Percentiles rank a stretch among this genome's conserved stretches.
These are phyloP conservation scores for Phalaenopsis aphrodite DNA, from an alignment of 106 monocot genomes.

Conservation along the genomic window DNA sequence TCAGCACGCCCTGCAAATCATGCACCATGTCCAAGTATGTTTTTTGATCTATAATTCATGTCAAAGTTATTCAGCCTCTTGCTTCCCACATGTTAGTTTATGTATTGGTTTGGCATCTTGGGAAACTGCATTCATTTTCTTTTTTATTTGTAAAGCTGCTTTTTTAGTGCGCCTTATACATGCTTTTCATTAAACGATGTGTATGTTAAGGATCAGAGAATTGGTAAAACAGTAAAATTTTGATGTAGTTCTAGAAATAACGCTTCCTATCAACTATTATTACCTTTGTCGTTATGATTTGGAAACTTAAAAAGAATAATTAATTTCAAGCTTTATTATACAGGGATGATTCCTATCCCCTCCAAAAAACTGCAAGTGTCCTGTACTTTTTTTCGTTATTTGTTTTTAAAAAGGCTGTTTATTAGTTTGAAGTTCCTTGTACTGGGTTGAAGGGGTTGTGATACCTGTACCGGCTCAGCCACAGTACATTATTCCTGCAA, in stretches of 20 bases:
- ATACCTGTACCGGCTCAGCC: conserved; percentile 4
- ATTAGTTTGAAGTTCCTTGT: conserved; percentile 2
- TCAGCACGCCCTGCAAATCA: conserved; percentile 30
- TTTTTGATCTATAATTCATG: neutral
- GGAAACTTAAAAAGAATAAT: neutral
- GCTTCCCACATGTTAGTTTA: neutral
- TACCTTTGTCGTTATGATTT: neutral
- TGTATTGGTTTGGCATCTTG: neutral
- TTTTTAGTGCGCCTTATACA: neutral
- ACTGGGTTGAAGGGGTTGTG: neutral
- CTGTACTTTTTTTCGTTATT: neutral
- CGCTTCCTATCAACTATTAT: neutral
- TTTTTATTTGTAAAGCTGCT: too few species aligned
- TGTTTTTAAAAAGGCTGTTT: neutral
- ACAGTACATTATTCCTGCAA: conserved; percentile 5
- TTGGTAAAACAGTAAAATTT: neutral
- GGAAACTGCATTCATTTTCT: neutral
- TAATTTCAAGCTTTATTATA: neutral
- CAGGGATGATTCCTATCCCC: neutral
- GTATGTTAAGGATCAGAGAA: neutral
- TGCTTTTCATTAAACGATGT: neutral
- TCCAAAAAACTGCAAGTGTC: neutral
- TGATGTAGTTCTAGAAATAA: neutral
- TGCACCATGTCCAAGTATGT: conserved; percentile 22
- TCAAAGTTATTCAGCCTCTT: neutral